Conservation (phyloP, 2,329 filamentous ascomycete species). For the Colletotrichum graminicola region DNA sequence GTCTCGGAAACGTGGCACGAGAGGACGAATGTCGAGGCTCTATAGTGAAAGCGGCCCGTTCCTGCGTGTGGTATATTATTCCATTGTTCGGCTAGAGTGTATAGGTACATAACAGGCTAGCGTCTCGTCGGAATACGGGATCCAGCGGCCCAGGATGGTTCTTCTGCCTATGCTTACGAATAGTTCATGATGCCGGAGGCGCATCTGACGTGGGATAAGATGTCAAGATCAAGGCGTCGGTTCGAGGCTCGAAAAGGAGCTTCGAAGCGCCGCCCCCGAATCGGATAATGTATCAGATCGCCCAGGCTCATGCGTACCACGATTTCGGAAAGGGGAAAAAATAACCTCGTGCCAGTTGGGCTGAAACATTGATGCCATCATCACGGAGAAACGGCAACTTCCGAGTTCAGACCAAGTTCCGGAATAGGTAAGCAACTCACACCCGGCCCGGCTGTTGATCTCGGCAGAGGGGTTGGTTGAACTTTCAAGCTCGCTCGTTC, state of each 20-base stretch:
- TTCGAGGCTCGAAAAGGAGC: not conserved
- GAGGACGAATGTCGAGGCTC: no score
- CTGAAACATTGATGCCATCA: not conserved
- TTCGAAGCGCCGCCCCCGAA: not conserved
- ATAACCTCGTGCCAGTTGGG: not conserved
- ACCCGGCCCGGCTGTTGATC: not conserved
- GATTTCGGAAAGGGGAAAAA: not conserved
- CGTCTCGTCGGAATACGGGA: no score
- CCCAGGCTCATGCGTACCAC: not conserved
- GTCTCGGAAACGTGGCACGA: no score
- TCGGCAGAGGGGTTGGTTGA: not conserved
- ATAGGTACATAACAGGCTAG: no score
- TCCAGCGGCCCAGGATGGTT: no score
- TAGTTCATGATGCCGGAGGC: no score
- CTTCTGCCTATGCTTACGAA: no score
- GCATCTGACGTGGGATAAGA: no score
- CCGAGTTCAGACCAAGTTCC: not conserved
- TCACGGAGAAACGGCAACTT: not conserved
- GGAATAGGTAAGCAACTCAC: not conserved
- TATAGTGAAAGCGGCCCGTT: no score
- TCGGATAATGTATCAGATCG: not conserved
- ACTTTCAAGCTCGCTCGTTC: no score
- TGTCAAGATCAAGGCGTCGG: not conserved
- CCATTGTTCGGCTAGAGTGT: no score
- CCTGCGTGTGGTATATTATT: no score